phyloP scores from a whole-genome alignment of 768 basidiomycete species.

The Termitomyces sp. region DNA sequence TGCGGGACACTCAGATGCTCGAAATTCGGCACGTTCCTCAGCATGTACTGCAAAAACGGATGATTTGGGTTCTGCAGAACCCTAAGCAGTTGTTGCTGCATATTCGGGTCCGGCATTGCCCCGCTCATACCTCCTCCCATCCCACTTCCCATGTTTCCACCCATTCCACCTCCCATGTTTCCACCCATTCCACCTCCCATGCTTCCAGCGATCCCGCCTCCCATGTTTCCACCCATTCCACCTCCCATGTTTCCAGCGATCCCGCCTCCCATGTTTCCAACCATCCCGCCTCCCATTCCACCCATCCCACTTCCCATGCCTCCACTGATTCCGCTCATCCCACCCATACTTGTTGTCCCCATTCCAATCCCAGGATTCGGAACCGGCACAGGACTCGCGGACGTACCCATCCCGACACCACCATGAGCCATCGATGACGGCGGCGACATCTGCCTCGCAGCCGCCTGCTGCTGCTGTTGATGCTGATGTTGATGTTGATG shows the following conservation, averaged over 20 bases:
- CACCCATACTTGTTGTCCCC: not conserved
- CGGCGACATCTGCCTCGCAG: constrained; percentile 37
- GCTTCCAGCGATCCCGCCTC: not conserved
- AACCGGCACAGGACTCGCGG: not conserved
- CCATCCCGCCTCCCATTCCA: constrained; percentile 2
- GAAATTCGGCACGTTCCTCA: constrained; percentile 47
- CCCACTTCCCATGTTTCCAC: not conserved
- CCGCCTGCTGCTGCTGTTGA: constrained; percentile 13
- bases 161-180: not conserved
- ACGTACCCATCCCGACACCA: not conserved
- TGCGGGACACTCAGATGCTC: constrained; percentile 39
- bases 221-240: not conserved
- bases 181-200: not conserved
- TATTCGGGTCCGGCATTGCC: constrained; percentile 14
- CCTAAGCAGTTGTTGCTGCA: constrained; percentile 37
- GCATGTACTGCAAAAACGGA: constrained; percentile 53
- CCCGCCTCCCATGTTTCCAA: not conserved
- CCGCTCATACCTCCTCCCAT: not conserved
- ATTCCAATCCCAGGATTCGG: constrained; percentile 11
- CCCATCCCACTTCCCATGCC: not conserved
- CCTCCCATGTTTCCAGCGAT: too few relatives aligned
- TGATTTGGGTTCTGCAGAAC: constrained; percentile 52
- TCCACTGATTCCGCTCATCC: too few relatives aligned
- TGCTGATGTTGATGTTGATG: constrained; percentile 19
- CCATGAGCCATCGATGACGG: constrained; percentile 19